phyloP scores from a whole-genome alignment of 163 green algal genomes.

The Coccomyxa subellipsoidea region DNA sequence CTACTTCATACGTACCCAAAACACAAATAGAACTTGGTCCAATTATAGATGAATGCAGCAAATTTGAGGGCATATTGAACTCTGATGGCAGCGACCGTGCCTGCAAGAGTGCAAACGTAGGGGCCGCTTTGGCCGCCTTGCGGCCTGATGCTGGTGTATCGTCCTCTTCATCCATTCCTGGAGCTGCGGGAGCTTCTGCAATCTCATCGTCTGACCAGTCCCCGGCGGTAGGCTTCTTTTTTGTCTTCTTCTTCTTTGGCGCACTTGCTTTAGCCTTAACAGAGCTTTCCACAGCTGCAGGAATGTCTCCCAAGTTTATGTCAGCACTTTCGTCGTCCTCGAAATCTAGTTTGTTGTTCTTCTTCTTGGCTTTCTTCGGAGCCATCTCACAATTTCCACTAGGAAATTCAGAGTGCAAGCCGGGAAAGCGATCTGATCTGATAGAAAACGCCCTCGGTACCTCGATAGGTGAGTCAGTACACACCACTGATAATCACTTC shows the following conservation, averaged over 20 bases:
- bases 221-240: constrained; percentile 1
- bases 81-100: neutral
- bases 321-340: constrained; percentile 47
- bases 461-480: neutral
- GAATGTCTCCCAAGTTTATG: neutral
- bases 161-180: constrained; percentile 14
- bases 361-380: constrained; percentile 52
- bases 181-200: neutral
- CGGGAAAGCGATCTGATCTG: constrained; percentile 1
- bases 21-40: no score
- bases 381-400: constrained; percentile 51
- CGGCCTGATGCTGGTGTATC: neutral
- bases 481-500: constrained; percentile 15
- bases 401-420: constrained; percentile 29
- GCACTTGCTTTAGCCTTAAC: neutral
- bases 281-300: neutral
- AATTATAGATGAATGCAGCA: no score
- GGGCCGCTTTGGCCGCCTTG: neutral
- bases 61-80: neutral
- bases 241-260: neutral
- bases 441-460: neutral
- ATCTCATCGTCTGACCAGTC: constrained; percentile 27
- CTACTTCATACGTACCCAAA: no score
- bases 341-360: constrained; percentile 40
- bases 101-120: neutral